Conservation (phyloP, 2,329 filamentous ascomycete genomes). For the Exophiala viscosa region DNA sequence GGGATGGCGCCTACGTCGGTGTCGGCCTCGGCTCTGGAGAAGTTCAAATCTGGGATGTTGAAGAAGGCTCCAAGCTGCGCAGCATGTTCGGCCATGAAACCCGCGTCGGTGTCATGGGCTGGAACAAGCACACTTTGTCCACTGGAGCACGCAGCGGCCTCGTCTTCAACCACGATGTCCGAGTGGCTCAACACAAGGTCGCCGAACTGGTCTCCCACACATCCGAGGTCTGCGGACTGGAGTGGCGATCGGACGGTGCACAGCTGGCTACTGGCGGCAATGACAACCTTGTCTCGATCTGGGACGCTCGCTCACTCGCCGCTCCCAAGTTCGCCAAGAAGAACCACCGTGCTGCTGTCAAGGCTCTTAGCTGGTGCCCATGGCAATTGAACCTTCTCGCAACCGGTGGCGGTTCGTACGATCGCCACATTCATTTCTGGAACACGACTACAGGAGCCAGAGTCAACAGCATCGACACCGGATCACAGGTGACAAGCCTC, state of each 20-base stretch:
- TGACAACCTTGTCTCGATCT: conserved; percentile 98
- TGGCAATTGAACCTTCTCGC: conserved; percentile 98
- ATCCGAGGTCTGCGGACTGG: conserved; percentile 94
- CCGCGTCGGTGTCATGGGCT: conserved; percentile 95
- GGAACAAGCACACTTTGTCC: conserved; percentile 97
- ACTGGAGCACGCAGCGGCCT: conserved; percentile 91
- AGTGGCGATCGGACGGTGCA: conserved; percentile 94
- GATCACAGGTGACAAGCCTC: conserved; percentile 92
- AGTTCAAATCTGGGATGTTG: conserved; percentile 76
- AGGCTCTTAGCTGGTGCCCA: conserved; percentile 97
- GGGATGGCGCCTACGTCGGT: conserved; percentile 91
- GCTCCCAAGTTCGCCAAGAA: conserved; percentile 99
- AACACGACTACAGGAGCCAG: conserved; percentile 96
- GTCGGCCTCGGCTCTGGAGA: conserved; percentile 93
- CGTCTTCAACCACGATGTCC: conserved; percentile 91
- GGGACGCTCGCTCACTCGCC: conserved; percentile 89
- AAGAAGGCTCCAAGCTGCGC: conserved; percentile 89
- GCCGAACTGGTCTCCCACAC: conserved; percentile 96
- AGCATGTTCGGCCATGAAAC: conserved; percentile 98
- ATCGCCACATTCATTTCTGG: conserved; percentile 99
- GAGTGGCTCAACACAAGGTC: conserved; percentile 95
- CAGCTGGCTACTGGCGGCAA: conserved; percentile 97
- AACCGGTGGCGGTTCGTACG: conserved; percentile 92
- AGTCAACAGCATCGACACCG: conserved; percentile 98
- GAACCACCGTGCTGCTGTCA: conserved; percentile 98